phyloP scores from a whole-genome alignment of 2,329 filamentous ascomycete genomes.

The Cladosporium halotolerans region DNA sequence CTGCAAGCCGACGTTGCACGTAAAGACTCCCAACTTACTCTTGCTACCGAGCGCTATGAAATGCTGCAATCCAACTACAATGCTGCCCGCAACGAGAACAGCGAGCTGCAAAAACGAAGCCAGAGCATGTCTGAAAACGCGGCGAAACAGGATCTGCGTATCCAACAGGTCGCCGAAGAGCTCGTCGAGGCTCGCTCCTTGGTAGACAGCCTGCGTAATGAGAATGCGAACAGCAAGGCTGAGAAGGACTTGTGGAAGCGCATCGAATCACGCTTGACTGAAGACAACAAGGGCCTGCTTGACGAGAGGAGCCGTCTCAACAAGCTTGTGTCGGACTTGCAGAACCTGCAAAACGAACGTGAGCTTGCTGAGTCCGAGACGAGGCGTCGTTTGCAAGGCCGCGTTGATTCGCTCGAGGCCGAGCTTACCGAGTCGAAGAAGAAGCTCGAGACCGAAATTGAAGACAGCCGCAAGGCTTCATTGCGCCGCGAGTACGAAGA shows the following conservation, averaged over 20 bases:
- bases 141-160: conserved; percentile 82
- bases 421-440: conserved; percentile 74
- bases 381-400: conserved; percentile 70
- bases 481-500: conserved; percentile 85
- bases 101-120: conserved; percentile 76
- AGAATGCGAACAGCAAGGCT: conserved; percentile 86
- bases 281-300: conserved; percentile 77
- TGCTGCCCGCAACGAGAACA: conserved; percentile 77
- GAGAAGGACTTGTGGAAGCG: conserved; percentile 94
- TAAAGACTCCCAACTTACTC: conserved; percentile 70
- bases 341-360: conserved; percentile 86
- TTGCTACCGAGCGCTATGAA: conserved; percentile 77
- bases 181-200: conserved; percentile 77
- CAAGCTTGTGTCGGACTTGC: conserved; percentile 73
- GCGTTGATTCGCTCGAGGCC: conserved; percentile 70
- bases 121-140: conserved; percentile 72
- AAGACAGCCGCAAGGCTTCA: conserved; percentile 76
- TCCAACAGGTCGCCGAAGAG: conserved; percentile 88
- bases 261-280: conserved; percentile 79
- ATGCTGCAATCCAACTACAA: conserved; percentile 85
- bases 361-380: conserved; percentile 77
- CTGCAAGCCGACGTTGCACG: conserved; percentile 78
- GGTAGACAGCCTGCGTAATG: conserved; percentile 80
- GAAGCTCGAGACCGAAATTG: conserved; percentile 73
- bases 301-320: conserved; percentile 83